Conservation (phyloP, 441 rosid genomes). For the Erodium moschatum region DNA sequence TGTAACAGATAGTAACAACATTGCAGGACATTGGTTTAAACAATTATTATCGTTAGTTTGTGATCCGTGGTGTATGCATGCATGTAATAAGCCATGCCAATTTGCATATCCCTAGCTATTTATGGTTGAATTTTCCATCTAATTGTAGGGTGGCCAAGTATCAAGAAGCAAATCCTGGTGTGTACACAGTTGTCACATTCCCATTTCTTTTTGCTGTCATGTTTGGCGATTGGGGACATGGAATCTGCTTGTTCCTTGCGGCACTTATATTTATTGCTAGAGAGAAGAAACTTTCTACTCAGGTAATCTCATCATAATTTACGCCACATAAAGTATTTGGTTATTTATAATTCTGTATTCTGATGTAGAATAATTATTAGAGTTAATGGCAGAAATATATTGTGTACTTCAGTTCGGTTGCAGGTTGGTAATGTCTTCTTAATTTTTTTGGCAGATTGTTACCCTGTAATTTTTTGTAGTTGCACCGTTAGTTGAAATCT, state of each 20-base stretch:
- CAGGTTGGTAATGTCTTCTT: no score
- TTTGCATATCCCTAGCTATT: not conserved
- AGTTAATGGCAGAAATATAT: no score
- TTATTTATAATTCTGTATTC: not conserved
- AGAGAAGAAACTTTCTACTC: slow-evolving; percentile 81
- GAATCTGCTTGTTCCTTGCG: slow-evolving; percentile 77
- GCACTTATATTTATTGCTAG: slow-evolving; percentile 45
- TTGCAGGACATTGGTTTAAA: not conserved
- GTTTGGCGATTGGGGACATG: slow-evolving; percentile 99
- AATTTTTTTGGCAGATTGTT: no score
- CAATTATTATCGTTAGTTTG: not conserved
- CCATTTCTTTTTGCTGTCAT: slow-evolving; percentile 97
- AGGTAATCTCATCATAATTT: slow-evolving; percentile 37
- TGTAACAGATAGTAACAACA: not conserved
- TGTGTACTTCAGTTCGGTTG: not conserved
- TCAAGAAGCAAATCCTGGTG: slow-evolving; percentile 95
- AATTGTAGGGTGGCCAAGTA: slow-evolving; percentile 81
- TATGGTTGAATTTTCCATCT: not conserved
- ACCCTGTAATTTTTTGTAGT: no score
- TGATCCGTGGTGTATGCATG: not conserved
- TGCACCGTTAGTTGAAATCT: no score
- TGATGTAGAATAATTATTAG: not conserved
- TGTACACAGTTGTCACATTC: slow-evolving; percentile 71
- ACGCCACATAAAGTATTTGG: not conserved
- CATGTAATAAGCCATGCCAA: not conserved